Conservation (phyloP, 805 yeast species). For the Clavispora phyllophila region DNA sequence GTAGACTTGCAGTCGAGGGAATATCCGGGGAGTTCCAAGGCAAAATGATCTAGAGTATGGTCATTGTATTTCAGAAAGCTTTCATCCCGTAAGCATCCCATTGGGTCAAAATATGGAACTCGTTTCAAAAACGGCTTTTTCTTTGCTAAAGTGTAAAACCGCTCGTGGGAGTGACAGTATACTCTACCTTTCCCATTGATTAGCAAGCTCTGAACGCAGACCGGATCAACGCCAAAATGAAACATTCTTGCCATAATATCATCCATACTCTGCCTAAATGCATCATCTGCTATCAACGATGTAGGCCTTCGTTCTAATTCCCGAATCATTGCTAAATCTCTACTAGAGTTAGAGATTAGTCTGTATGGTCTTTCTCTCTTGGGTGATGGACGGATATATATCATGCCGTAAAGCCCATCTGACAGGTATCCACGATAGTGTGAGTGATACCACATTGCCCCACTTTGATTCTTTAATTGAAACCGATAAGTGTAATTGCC, state of each 20-base stretch:
- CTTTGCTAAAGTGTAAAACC: slow-evolving; percentile 11
- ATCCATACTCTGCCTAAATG: slow-evolving; percentile 32
- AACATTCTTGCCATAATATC: slow-evolving; percentile 31
- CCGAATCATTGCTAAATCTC: slow-evolving; percentile 24
- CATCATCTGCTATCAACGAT: slow-evolving; percentile 33
- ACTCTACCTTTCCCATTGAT: slow-evolving; percentile 28
- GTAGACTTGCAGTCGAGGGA: slow-evolving; percentile 19
- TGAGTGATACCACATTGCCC: slow-evolving; percentile 55
- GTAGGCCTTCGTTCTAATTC: slow-evolving; percentile 22
- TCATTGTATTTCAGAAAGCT: slow-evolving; percentile 11
- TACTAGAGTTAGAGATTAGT: slow-evolving; percentile 17
- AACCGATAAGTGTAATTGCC: slow-evolving; percentile 38
- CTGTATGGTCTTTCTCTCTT: slow-evolving; percentile 27
- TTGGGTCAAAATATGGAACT: slow-evolving; percentile 14
- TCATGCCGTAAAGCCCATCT: slow-evolving; percentile 46
- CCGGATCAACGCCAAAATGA: slow-evolving; percentile 28
- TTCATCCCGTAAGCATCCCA: slow-evolving; percentile 19
- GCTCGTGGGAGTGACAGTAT: slow-evolving; percentile 15
- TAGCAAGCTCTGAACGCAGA: slow-evolving; percentile 26
- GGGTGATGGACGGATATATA: slow-evolving; percentile 36
- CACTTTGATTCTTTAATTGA: slow-evolving; percentile 35
- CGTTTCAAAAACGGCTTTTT: slow-evolving; percentile 9
- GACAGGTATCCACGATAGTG: slow-evolving; percentile 44
- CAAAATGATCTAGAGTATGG: slow-evolving; percentile 13
- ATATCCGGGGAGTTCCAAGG: slow-evolving; percentile 22